Evolutionary conservation across 2,329 filamentous ascomycete species (phyloP), one percentile per base, ranked within the genome.

Genomic region (Ceratocystis lukuohia): DNA sequence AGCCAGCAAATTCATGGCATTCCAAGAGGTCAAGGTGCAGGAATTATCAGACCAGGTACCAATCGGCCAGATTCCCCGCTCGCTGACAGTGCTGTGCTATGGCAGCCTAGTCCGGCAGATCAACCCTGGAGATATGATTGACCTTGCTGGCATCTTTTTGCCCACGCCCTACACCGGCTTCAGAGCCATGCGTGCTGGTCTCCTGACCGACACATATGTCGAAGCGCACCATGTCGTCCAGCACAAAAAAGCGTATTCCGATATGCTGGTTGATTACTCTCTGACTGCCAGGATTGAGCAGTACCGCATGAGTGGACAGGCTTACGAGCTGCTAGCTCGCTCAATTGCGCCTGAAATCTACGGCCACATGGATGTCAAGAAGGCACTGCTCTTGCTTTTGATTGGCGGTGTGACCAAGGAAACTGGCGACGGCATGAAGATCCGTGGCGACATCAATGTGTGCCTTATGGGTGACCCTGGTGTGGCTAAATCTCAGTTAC

Each of bases 41-140:
- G 94, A 99, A 75, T 90, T 97, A 85, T 91, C 94, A n/a, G 94
- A 99, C 74, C 94, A 99, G 75, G 94, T 99, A 0, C 94, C 94
- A 6, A 95, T 99, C 70, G 94, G 94, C 63, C 94, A 99, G 74
- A 99, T 99, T 71, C 94, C 94, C 41, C 85, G 94, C 68, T 91
- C 91, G 67, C 79, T 99, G 69, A 97, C 93, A 0, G 80, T 99
- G 25, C 84, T 96, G 72, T 96, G 91, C 76, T 88, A 95, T 73
- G 94, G 94, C 68, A 89, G 85, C 68, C 81, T 96, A 12, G 91
- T 93, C 37, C 83, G 94, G 68, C 86, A 90, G 71, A 84, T 97
- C 72, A 97, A 90, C 74, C 94, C 94, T 1, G 94, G 94, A 69
- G 94, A 99, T 75, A 86, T 96, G 3, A 87, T 97, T 22, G 94